Evolutionary conservation across 1,139 yeast species (phyloP), one percentile per base, ranked within the genome.

Genomic region (Blastobotrys elegans): DNA sequence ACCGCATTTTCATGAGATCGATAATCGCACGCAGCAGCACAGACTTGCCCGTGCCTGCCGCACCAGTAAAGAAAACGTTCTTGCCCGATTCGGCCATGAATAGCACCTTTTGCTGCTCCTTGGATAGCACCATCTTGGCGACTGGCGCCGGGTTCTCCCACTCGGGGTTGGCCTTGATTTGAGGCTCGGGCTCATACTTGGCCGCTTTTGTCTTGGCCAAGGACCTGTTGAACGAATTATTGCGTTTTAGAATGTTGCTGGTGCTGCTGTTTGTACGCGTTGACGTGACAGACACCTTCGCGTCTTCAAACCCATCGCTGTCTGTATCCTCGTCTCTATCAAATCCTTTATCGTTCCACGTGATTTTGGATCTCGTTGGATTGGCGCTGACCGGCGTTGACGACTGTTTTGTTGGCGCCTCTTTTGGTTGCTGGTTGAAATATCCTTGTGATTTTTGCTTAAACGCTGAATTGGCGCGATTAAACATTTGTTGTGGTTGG

Each of bases 21-120:
- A 88, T 85, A 31, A 89, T 68, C 36, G 77, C 76, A 43, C 76
- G 70, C 44, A 89, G 68, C 10, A 89, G 76, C 17, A 82, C 82
- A 2, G 97, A 88, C 63, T 90, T 90, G 58, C 97, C 97, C 0
- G 97, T 89, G 58, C 97, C 97, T 0, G 97, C 97, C 31, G 96
- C 86, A 44, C 97, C 97, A 0, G 97, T 89, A 62, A 83, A 89
- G 63, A 90, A 90, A 42, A 58, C n/a, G 34, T 47, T 56, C 18
- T 49, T 33, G 1, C 61, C 61, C 11, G 27, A 21, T 40, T 47
- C 26, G 4, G 48, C 60, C 3, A 49, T 35, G 13, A 47, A 34
- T 2, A 57, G 50, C 13, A 36, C 35, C n/a, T 26, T 24, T 46
- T 57, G 59, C 36, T 55, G 98, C 20, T 26, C 43, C 2, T 2